Percentiles rank a stretch among this genome's conserved stretches.
Conservation (phyloP, 331 rosid genomes). For the Quercus lobata region DNA sequence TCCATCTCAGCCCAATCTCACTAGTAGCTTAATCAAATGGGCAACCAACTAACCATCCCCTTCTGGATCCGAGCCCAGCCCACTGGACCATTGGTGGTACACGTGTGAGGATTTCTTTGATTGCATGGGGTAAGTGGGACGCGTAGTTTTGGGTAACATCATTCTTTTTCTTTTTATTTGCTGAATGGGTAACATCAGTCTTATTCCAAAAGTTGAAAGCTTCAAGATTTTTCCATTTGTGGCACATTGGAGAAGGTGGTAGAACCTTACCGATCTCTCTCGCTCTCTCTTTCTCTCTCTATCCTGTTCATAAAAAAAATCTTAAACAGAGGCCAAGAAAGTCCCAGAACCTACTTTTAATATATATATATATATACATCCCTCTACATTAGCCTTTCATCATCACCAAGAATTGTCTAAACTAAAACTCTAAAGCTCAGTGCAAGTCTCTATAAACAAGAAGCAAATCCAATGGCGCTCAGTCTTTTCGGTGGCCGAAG, state of each 20-base stretch:
- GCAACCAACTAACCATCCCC: background rate
- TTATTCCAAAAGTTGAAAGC: no score
- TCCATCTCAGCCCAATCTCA: no score
- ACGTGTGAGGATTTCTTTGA: background rate
- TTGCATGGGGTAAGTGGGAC: background rate
- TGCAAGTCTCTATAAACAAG: no score
- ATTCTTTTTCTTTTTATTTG: no score
- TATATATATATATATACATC: background rate
- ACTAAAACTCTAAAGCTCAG: background rate
- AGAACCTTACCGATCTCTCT: background rate
- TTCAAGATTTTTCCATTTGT: background rate
- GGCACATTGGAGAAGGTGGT: background rate
- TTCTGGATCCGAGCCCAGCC: background rate
- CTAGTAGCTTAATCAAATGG: no score
- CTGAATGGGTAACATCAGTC: no score
- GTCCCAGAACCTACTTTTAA: background rate
- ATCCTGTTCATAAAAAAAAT: background rate
- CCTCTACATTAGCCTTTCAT: background rate
- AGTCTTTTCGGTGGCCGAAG: constrained; percentile 29
- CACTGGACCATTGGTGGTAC: background rate
- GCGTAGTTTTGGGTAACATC: background rate
- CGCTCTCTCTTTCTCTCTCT: background rate
- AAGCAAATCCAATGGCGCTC: constrained; percentile 12
- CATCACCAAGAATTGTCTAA: background rate
- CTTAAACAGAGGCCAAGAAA: background rate